Evolutionary conservation across 169 alveolate genomes (phyloP).

Genomic region (Plasmodium cynomolgi): DNA sequence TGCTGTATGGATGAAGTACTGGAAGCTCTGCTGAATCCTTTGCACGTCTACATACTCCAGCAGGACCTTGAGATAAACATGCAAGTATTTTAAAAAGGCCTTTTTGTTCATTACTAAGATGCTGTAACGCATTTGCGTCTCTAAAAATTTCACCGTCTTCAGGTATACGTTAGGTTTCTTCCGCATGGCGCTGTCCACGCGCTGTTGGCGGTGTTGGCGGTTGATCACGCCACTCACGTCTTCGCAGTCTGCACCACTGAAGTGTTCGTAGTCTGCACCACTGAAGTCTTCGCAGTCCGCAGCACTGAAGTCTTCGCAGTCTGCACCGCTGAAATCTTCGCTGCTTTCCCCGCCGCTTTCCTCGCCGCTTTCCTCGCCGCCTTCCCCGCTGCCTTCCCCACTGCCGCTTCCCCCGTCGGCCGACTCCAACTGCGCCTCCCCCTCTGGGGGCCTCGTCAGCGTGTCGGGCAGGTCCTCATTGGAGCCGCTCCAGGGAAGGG

Average conservation of each 20-base stretch:
- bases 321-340: neutral
- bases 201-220: neutral
- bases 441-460: neutral
- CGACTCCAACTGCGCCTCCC: neutral
- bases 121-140: constrained; percentile 48
- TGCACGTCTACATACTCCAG: constrained; percentile 20
- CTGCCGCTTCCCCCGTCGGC: neutral
- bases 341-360: neutral
- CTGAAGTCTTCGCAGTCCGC: neutral
- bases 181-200: neutral
- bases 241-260: neutral
- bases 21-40: constrained; percentile 28
- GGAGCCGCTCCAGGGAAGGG: neutral
- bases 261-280: neutral
- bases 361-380: neutral
- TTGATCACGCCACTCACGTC: neutral
- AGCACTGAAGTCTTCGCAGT: neutral
- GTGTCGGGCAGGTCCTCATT: neutral
- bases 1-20: constrained; percentile 19
- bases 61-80: constrained; percentile 18
- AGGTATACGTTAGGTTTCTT: constrained; percentile 2
- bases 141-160: constrained; percentile 43
- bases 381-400: neutral
- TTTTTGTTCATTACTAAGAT: constrained; percentile 55
- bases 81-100: constrained; percentile 18